phyloP scores from a whole-genome alignment of 2,329 filamentous ascomycete genomes.

The Colletotrichum tanaceti region DNA sequence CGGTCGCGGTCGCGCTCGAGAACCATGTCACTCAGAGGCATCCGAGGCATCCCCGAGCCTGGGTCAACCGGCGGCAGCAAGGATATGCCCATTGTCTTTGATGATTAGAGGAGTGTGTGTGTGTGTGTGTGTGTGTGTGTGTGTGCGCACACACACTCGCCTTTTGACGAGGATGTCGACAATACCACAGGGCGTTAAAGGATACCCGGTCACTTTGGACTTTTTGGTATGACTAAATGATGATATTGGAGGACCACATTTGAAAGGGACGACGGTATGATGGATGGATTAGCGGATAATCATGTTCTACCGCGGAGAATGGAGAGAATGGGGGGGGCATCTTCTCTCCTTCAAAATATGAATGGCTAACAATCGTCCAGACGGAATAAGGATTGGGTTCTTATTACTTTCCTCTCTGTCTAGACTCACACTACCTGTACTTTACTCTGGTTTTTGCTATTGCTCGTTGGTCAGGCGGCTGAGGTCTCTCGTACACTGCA shows the following conservation, averaged over 20 bases:
- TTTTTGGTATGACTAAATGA: neutral
- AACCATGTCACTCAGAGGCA: conserved; percentile 8
- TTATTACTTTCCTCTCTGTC: neutral
- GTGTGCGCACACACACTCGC: neutral
- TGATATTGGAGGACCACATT: neutral
- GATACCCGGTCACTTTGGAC: neutral
- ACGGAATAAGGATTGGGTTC: neutral
- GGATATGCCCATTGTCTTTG: conserved; percentile 7
- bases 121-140: too few species aligned
- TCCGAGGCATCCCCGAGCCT: neutral
- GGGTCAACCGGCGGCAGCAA: neutral
- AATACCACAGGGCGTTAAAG: neutral
- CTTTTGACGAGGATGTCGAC: neutral
- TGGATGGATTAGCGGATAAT: neutral
- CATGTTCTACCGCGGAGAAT: neutral
- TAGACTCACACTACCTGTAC: neutral
- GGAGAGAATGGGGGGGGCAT: neutral
- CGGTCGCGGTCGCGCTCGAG: conserved; percentile 8
- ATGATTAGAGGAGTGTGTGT: conserved; percentile 7
- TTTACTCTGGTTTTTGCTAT: too few species aligned
- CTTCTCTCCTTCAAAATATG: neutral
- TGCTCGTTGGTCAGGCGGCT: neutral
- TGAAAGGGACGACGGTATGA: neutral
- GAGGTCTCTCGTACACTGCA: neutral
- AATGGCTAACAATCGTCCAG: neutral